Evolutionary conservation across 257 asterid genomes (phyloP), one percentile per base, ranked within the genome.

Genomic region (Capsicum chinense): DNA sequence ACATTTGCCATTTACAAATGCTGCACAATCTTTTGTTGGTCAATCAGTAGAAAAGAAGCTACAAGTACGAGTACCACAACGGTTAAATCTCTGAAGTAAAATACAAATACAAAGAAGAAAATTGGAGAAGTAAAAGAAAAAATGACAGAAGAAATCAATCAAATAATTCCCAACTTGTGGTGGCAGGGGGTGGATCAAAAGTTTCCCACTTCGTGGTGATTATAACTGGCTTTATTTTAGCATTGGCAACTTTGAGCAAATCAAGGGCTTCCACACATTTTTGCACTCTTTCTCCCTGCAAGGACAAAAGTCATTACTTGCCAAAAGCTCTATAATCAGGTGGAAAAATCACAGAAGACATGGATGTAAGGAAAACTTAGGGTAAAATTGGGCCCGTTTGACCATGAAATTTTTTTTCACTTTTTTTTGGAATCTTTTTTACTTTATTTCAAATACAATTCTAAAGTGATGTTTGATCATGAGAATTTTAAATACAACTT

Each of bases 251-350:
- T 91, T 92, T 87, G 56, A 93, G 95, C 76, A 57, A 86, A 76
- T 92, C 92, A 42, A 93, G 92, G 11, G 78, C 89, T 88, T 93
- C 97, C 17, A 93, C 97, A 63, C 94, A 92, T 85, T 86, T 92
- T 81, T 88, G 93, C 89, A 93, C 93, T 88, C 90, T 90, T 63
- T 87, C 79, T 7, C 91, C 92, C 97, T 92, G 85, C 84, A 88
- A 66, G 9, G 1, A 52, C 7, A 64, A 48, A 11, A 11, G 56
- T 44, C 9, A 8, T 70, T 17, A 42, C 33, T 69, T 42, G 5
- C 14, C 33, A 70, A 16, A 42, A 70, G 6, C 79, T 39, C 9
- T 70, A 44, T 44, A 50, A n/a, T 9, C 37, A n/a, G 3, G 33
- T 1, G 33, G 26, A 26, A 26, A 26, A 26, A 26, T 26, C 33